Evolutionary conservation across 108 stramenopile species (phyloP).

Genomic region (Fragilaria crotonensis): DNA sequence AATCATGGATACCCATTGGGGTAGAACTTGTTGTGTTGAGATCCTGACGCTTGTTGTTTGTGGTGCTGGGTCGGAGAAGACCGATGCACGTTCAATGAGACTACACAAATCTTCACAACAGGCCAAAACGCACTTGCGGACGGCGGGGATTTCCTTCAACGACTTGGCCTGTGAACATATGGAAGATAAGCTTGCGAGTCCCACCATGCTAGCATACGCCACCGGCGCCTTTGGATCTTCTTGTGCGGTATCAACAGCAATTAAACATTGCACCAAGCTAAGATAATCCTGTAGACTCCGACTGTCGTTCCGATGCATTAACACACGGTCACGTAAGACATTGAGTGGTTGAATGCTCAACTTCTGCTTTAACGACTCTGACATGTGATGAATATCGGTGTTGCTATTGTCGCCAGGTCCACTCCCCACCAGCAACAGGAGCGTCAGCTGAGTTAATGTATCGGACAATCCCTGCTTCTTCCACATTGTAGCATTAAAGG

Average conservation of each 20-base stretch:
- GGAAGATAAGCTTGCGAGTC: conserved; percentile 26
- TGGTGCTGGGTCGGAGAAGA: background rate
- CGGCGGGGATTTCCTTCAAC: background rate
- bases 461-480: conserved; percentile 1
- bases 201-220: conserved; percentile 29
- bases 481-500: conserved; percentile 1
- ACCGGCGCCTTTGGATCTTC: conserved; percentile 3
- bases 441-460: conserved; percentile 9
- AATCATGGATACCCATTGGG: background rate
- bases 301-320: conserved; percentile 3
- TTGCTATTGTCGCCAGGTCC: background rate
- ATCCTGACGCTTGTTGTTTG: too few species aligned
- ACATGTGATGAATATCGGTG: background rate
- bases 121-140: conserved; percentile 6
- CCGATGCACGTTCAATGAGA: conserved; percentile 6
- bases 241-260: conserved; percentile 28
- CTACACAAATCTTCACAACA: conserved; percentile 2
- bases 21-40: background rate
- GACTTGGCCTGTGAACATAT: conserved; percentile 11
- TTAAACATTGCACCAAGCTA: conserved; percentile 20
- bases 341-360: conserved; percentile 24
- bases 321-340: conserved; percentile 32
- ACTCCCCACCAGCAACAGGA: conserved; percentile 9
- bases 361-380: too few species aligned
- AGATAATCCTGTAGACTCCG: conserved; percentile 12